Evolutionary conservation across 2,329 filamentous ascomycete genomes (phyloP).

Genomic region (Alternaria tenuissima): DNA sequence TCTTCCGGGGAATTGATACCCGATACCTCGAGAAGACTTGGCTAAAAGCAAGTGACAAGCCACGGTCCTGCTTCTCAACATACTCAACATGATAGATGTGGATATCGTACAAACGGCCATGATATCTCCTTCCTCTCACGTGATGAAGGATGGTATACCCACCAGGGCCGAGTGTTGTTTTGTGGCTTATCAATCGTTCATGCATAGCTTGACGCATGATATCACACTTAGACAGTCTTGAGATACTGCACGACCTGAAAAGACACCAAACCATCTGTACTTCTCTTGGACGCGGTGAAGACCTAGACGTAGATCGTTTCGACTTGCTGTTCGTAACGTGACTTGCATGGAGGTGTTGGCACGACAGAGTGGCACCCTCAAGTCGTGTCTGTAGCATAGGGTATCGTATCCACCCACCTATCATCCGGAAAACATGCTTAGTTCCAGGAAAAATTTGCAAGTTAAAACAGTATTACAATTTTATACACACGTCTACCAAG

Average conservation of each 20-base stretch:
- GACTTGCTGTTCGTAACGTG: background rate
- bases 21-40: background rate
- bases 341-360: background rate
- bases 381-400: accelerated
- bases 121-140: background rate
- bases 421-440: background rate
- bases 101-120: background rate
- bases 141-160: background rate
- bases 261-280: background rate
- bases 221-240: background rate
- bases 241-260: too few relatives aligned
- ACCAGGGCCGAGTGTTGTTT: background rate
- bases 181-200: background rate
- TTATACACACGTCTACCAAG: background rate
- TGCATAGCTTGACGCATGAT: background rate
- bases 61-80: background rate
- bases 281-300: background rate
- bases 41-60: background rate
- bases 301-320: accelerated
- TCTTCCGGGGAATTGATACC: background rate
- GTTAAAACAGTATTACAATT: background rate
- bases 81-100: accelerated
- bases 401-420: background rate
- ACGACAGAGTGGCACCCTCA: background rate
- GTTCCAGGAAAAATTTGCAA: background rate